phyloP scores from a whole-genome alignment of 1,139 yeast species.

The Sugiyamaella neomexicana region DNA sequence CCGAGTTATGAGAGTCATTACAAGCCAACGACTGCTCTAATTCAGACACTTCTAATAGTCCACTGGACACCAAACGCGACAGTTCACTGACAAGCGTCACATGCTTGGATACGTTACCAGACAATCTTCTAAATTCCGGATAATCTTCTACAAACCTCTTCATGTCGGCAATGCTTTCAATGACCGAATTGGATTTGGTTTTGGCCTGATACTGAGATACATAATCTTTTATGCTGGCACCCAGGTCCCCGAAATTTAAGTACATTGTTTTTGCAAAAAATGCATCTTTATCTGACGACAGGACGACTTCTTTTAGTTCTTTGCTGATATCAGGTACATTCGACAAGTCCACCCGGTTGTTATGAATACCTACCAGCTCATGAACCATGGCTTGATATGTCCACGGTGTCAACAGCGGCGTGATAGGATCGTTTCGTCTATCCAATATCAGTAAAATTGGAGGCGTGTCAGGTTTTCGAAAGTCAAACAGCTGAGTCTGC shows the following conservation, averaged over 20 bases:
- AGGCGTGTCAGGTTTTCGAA: slow-evolving; percentile 58
- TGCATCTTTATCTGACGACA: slow-evolving; percentile 67
- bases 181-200: slow-evolving; percentile 69
- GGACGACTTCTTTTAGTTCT: slow-evolving; percentile 59
- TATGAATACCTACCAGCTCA: slow-evolving; percentile 77
- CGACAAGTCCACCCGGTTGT: slow-evolving; percentile 74
- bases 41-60: slow-evolving; percentile 85
- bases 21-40: slow-evolving; percentile 83
- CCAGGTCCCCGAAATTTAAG: slow-evolving; percentile 90
- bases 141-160: slow-evolving; percentile 86
- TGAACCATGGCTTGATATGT: slow-evolving; percentile 98
- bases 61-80: slow-evolving; percentile 62
- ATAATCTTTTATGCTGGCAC: slow-evolving; percentile 81
- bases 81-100: slow-evolving; percentile 86
- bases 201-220: slow-evolving; percentile 80
- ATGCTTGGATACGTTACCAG: slow-evolving; percentile 90
- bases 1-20: slow-evolving; percentile 56
- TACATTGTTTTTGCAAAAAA: slow-evolving; percentile 81
- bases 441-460: slow-evolving; percentile 80
- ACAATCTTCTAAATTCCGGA: slow-evolving; percentile 87
- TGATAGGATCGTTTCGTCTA: slow-evolving; percentile 84
- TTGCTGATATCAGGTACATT: slow-evolving; percentile 46
- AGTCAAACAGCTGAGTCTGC: slow-evolving; percentile 60
- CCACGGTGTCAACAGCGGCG: slow-evolving; percentile 94
- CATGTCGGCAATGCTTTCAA: slow-evolving; percentile 82